These are phyloP conservation scores for Craterostigma plantagineum DNA, from an alignment of 257 asterid species.

Conservation along the genomic window DNA sequence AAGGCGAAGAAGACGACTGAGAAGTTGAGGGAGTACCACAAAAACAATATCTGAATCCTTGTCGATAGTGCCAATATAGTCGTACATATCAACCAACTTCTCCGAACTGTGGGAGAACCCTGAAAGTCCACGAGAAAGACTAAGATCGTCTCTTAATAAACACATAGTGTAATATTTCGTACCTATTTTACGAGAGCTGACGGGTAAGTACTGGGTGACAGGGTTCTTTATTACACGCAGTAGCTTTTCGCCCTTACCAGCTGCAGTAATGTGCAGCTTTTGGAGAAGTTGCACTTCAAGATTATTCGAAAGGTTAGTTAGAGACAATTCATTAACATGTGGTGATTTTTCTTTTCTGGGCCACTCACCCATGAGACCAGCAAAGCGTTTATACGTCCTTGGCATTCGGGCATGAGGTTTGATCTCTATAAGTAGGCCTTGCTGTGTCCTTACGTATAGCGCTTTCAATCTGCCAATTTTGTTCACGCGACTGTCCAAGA, in stretches of 20 bases:
- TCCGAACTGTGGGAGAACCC: conserved; percentile 92
- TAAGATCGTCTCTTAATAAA: not conserved
- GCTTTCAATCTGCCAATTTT: conserved; percentile 71
- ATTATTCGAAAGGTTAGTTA: conserved; percentile 4
- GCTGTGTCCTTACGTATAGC: conserved; percentile 63
- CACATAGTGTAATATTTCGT: not conserved
- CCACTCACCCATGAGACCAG: conserved; percentile 82
- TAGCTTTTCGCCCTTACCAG: conserved; percentile 59
- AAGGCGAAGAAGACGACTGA: not conserved
- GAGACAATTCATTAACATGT: not conserved
- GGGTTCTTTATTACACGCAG: conserved; percentile 64
- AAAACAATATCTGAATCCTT: conserved; percentile 52
- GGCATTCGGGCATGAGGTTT: conserved; percentile 88
- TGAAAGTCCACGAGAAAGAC: conserved; percentile 14
- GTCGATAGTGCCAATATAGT: conserved; percentile 39
- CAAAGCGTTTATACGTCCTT: conserved; percentile 66
- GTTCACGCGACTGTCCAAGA: conserved; percentile 74
- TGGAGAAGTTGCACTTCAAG: conserved; percentile 72
- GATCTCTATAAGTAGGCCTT: conserved; percentile 64
- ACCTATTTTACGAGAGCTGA: conserved; percentile 74
- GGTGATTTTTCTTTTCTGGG: not conserved
- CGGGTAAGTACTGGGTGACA: conserved; percentile 63
- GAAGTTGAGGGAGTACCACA: conserved; percentile 33
- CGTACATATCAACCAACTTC: conserved; percentile 50
- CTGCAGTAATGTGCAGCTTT: conserved; percentile 50